Evolutionary conservation across 495 filamentous ascomycete species (phyloP), one percentile per base, ranked within the genome.

Genomic region (Pyrenula massariospora): DNA sequence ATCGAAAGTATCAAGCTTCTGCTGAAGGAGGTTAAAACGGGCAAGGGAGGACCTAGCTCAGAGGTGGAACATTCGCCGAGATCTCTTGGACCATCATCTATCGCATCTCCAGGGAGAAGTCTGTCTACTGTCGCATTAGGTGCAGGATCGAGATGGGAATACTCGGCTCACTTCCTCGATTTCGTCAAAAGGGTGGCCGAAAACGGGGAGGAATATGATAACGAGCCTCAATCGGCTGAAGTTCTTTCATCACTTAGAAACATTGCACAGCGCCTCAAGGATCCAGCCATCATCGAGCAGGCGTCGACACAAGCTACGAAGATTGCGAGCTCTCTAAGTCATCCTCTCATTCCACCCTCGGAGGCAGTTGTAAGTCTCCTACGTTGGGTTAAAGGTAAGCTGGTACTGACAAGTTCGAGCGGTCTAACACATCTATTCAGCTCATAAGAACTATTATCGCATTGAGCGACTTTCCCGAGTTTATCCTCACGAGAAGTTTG

Each of bases 321-420:
- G 48, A 15, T 36, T 24, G 22, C 19, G 19, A 64, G 54, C 31
- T 23, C 24, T 2, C 54, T 53, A 12, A 23, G 36, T 22, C 22
- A 47, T 49, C 24, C n/a, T 21, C 48, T 56, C n/a, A 65, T 65
- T 63, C 64, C 63, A 19, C 63, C 64, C 1, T 56, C 56, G 23
- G 60, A 66, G 25, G 64, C 58, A 12, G 60, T 62, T 47, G 58
- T 66, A 12, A 23, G n/a, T 10, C 58, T 57, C n/a, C 25, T 66
- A 12, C 55, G 63, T 10, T 66, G 64, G 63, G 63, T 60, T 5
- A 66, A 63, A 54, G 60, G 64, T 66, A 11, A 5, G 31, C 15
- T 15, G n/a, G 54, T 56, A 2, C 31, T 42, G 31, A 42, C 31
- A 42, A 15, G 5, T 5, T 42, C 31, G 31, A 42, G 31, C 31